Percentiles rank a stretch among this genome's conserved stretches.
Evolutionary conservation across 2,329 filamentous ascomycete genomes (phyloP).

Genomic region (Apiospora arundinis): DNA sequence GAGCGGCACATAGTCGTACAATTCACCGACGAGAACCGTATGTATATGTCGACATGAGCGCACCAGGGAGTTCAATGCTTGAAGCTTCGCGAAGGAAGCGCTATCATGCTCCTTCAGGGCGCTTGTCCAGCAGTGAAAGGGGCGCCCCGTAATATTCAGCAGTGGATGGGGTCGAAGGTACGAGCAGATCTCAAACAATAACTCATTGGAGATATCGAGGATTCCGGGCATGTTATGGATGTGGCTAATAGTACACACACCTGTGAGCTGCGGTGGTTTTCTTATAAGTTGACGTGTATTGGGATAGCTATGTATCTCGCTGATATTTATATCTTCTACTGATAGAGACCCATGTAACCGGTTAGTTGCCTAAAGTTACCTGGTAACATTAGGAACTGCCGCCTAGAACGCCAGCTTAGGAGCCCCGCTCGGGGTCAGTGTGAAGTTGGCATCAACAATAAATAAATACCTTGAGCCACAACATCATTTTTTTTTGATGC

Average conservation of each 20-base stretch:
- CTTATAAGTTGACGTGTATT: neutral
- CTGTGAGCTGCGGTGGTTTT: neutral
- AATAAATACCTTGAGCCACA: neutral
- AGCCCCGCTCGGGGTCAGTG: neutral
- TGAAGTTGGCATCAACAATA: conserved; percentile 1
- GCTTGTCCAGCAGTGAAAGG: conserved; percentile 6
- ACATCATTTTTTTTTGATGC: neutral
- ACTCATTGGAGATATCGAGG: conserved; percentile 2
- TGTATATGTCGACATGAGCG: neutral
- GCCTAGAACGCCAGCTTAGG: neutral
- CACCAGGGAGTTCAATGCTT: neutral
- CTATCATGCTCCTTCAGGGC: neutral
- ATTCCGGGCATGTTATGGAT: neutral
- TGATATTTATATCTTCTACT: neutral
- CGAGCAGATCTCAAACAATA: conserved; percentile 6
- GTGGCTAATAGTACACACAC: neutral
- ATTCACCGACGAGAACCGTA: neutral
- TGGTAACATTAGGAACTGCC: neutral
- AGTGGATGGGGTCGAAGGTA: conserved; percentile 9
- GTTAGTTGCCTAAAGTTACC: neutral
- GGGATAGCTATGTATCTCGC: neutral
- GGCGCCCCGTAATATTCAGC: neutral
- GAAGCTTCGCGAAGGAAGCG: neutral
- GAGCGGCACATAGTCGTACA: conserved; percentile 15
- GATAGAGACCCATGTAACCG: neutral